A percentile compares a stretch with the other conserved stretches of the same genome.
Evolutionary conservation across 2,329 filamentous ascomycete genomes (phyloP).

Genomic region (Hortaea sp.): DNA sequence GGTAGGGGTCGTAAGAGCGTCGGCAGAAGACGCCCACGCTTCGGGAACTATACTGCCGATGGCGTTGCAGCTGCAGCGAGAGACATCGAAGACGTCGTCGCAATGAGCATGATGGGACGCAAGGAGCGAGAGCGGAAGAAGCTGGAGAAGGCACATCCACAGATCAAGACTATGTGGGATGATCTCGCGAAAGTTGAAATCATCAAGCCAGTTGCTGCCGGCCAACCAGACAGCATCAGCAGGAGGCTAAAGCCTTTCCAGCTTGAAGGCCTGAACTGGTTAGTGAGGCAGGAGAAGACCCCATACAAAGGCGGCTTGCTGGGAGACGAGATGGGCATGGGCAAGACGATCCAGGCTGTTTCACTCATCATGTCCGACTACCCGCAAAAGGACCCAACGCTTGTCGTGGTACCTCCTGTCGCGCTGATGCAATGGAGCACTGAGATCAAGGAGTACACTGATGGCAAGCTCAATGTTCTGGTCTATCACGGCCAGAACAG

Average conservation of each 20-base stretch:
- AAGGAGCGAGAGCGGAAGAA: slow-evolving; percentile 48
- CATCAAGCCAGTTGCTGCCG: slow-evolving; percentile 53
- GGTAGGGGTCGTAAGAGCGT: slow-evolving; percentile 2
- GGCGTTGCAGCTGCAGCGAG: slow-evolving; percentile 8
- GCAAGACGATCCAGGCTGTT: slow-evolving; percentile 96
- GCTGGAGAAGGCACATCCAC: slow-evolving; percentile 67
- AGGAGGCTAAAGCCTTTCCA: slow-evolving; percentile 88
- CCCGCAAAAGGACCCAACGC: slow-evolving; percentile 67
- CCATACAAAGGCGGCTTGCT: slow-evolving; percentile 81
- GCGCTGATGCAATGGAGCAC: slow-evolving; percentile 87
- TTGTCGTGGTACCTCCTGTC: slow-evolving; percentile 86
- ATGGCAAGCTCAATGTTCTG: slow-evolving; percentile 80
- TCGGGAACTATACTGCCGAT: slow-evolving; percentile 15
- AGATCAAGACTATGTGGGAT: slow-evolving; percentile 75
- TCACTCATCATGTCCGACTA: slow-evolving; percentile 98
- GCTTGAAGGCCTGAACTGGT: slow-evolving; percentile 87
- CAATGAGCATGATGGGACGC: slow-evolving; percentile 13
- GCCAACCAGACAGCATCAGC: slow-evolving; percentile 67
- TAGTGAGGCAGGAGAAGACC: slow-evolving; percentile 78
- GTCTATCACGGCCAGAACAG: slow-evolving; percentile 81
- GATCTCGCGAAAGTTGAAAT: slow-evolving; percentile 58
- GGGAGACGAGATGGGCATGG: slow-evolving; percentile 97
- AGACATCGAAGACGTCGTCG: slow-evolving; percentile 13
- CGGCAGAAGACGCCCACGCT: slow-evolving; percentile 8
- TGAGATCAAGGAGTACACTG: slow-evolving; percentile 57